Conservation (phyloP, 2,329 filamentous ascomycete genomes). For the Dactylellina haptotyla region DNA sequence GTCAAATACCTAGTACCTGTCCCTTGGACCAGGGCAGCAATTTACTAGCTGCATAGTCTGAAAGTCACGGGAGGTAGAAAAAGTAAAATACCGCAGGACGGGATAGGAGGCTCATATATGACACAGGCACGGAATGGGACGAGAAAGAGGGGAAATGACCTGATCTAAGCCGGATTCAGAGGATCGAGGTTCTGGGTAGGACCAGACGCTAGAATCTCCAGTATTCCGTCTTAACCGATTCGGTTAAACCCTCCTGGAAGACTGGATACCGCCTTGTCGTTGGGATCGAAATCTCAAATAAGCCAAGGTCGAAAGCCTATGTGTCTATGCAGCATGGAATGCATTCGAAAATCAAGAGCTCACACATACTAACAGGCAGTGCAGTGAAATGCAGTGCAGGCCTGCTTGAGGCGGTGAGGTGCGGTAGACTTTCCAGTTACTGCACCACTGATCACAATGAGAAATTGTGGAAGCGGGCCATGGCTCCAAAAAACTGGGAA, state of each 20-base stretch:
- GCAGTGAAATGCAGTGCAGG: constrained; percentile 6
- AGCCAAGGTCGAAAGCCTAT: constrained; percentile 2
- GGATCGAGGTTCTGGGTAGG: not conserved
- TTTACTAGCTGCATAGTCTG: constrained; percentile 30
- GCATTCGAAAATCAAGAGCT: constrained; percentile 29
- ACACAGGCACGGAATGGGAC: not conserved
- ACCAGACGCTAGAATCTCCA: not conserved
- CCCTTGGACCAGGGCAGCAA: not conserved
- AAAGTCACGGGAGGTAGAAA: constrained; percentile 36
- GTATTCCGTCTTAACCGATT: not conserved
- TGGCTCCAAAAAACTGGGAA: constrained; percentile 4
- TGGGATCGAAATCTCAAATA: constrained; percentile 26
- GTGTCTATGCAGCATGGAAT: constrained; percentile 27
- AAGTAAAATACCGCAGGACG: constrained; percentile 8
- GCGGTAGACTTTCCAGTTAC: constrained; percentile 23
- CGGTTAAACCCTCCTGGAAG: constrained; percentile 8
- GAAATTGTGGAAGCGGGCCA: not conserved
- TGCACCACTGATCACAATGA: not conserved
- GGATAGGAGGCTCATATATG: not conserved
- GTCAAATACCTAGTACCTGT: constrained; percentile 8
- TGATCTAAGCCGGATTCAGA: not conserved
- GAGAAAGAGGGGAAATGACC: not conserved
- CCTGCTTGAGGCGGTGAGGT: constrained; percentile 15
- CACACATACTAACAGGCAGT: constrained; percentile 37
- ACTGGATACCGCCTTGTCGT: constrained; percentile 10